Evolutionary conservation across 2,329 filamentous ascomycete species (phyloP).

Genomic region (Lithohypha guttulata): DNA sequence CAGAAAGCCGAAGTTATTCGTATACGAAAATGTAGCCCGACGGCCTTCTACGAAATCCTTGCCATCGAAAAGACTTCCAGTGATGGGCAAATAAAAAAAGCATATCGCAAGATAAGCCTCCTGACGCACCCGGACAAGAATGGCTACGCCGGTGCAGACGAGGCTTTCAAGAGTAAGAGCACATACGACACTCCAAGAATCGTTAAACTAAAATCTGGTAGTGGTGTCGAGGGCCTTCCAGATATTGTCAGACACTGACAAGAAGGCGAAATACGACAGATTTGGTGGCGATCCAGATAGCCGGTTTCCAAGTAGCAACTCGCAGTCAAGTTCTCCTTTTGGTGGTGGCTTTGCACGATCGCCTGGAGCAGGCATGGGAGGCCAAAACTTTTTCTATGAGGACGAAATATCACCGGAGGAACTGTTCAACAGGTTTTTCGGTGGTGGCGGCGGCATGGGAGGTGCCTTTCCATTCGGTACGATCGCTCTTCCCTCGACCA

Average conservation of each 20-base stretch:
- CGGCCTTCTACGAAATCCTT: constrained; percentile 93
- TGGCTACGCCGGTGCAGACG: constrained; percentile 85
- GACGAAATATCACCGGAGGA: constrained; percentile 94
- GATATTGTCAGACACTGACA: constrained; percentile 83
- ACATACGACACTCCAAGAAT: not conserved
- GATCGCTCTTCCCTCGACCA: constrained; percentile 12
- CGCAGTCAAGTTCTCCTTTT: constrained; percentile 35
- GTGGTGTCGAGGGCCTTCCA: constrained; percentile 91
- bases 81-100: constrained; percentile 90
- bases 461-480: constrained; percentile 59
- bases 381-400: constrained; percentile 44
- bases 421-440: constrained; percentile 94
- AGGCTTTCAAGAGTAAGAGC: constrained; percentile 79
- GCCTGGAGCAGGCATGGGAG: constrained; percentile 40
- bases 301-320: constrained; percentile 54
- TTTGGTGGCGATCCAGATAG: constrained; percentile 89
- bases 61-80: constrained; percentile 56
- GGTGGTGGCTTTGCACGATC: constrained; percentile 35
- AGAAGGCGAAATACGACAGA: constrained; percentile 76
- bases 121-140: constrained; percentile 99
- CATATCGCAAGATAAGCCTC: constrained; percentile 86
- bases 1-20: constrained; percentile 86
- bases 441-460: constrained; percentile 47
- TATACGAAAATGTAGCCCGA: constrained; percentile 71
- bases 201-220: constrained; percentile 23